Percentiles rank a stretch among this genome's conserved stretches.
Conservation (phyloP, 371 early-diverging fungal genomes). For the Nematocida sp. region DNA sequence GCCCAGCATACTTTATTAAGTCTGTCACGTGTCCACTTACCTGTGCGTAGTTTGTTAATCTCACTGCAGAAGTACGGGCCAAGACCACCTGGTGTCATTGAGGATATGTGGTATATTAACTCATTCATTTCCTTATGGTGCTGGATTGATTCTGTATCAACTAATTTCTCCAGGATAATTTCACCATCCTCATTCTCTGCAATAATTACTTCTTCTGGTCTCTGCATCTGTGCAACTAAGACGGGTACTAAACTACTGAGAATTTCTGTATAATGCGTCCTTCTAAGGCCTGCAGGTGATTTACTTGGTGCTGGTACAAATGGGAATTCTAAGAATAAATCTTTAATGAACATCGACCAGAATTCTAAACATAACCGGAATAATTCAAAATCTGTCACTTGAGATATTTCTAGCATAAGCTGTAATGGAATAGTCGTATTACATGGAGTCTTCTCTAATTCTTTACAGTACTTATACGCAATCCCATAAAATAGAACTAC, state of each 20-base stretch:
- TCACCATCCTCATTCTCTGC: slow-evolving; percentile 99
- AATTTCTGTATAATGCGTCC: slow-evolving; percentile 56
- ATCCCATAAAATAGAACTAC: slow-evolving; percentile 36
- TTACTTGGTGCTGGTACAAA: slow-evolving; percentile 29
- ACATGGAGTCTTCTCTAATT: slow-evolving; percentile 28
- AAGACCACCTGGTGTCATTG: slow-evolving; percentile 57
- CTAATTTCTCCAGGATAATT: slow-evolving; percentile 91
- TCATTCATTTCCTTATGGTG: slow-evolving; percentile 90
- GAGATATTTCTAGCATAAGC: slow-evolving; percentile 34
- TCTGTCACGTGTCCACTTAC: slow-evolving; percentile 74
- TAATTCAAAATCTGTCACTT: slow-evolving; percentile 39
- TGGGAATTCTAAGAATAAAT: slow-evolving; percentile 50
- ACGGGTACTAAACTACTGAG: slow-evolving; percentile 58
- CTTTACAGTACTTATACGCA: slow-evolving; percentile 24
- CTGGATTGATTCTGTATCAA: slow-evolving; percentile 93
- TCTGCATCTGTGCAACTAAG: slow-evolving; percentile 68
- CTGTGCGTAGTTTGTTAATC: slow-evolving; percentile 34
- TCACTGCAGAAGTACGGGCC: slow-evolving; percentile 61
- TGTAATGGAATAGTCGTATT: slow-evolving; percentile 20
- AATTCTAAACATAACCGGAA: slow-evolving; percentile 52
- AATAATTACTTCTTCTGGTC: slow-evolving; percentile 77
- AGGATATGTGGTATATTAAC: slow-evolving; percentile 61
- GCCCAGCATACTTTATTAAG: slow-evolving; percentile 97
- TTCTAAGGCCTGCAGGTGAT: slow-evolving; percentile 50
- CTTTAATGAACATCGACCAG: slow-evolving; percentile 42